Conservation (phyloP, 768 basidiomycete genomes). For the Suillus brevipes region DNA sequence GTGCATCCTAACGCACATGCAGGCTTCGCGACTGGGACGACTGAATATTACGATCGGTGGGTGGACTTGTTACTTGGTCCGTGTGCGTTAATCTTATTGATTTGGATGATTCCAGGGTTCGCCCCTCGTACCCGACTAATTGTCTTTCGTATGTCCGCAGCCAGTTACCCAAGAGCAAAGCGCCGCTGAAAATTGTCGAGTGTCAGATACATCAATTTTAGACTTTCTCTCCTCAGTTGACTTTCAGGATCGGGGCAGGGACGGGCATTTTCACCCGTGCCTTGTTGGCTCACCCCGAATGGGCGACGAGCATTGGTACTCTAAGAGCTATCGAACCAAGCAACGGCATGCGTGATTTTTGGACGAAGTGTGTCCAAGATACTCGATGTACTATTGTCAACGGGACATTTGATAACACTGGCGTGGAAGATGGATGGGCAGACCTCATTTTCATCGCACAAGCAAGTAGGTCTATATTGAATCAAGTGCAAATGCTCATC, state of each 20-base stretch:
- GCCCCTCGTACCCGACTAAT: conserved; percentile 52
- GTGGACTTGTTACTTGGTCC: conserved; percentile 5
- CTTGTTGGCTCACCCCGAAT: conserved; percentile 56
- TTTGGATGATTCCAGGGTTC: conserved; percentile 45
- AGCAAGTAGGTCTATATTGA: conserved; percentile 35
- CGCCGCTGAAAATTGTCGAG: conserved; percentile 68
- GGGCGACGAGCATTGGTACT: conserved; percentile 47
- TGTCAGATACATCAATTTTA: conserved; percentile 27
- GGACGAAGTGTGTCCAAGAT: background rate
- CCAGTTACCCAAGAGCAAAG: conserved; percentile 50
- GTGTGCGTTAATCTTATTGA: background rate
- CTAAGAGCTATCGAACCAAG: conserved; percentile 83
- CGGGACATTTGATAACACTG: conserved; percentile 69
- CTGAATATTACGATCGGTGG: conserved; percentile 77
- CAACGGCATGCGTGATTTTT: conserved; percentile 70
- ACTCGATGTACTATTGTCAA: conserved; percentile 42
- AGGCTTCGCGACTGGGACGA: conserved; percentile 81
- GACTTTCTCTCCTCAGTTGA: conserved; percentile 1
- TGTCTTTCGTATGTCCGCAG: background rate
- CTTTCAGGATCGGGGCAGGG: conserved; percentile 71
- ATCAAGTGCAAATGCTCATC: conserved; percentile 24
- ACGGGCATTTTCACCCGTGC: conserved; percentile 90
- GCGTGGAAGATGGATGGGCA: conserved; percentile 66
- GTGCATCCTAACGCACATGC: conserved; percentile 60
- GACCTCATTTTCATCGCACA: conserved; percentile 81